Percentiles rank a stretch among this genome's conserved stretches.
These are phyloP conservation scores for Rhynchosporium agropyri DNA, from an alignment of 2,329 filamentous ascomycete genomes.

Conservation along the genomic window DNA sequence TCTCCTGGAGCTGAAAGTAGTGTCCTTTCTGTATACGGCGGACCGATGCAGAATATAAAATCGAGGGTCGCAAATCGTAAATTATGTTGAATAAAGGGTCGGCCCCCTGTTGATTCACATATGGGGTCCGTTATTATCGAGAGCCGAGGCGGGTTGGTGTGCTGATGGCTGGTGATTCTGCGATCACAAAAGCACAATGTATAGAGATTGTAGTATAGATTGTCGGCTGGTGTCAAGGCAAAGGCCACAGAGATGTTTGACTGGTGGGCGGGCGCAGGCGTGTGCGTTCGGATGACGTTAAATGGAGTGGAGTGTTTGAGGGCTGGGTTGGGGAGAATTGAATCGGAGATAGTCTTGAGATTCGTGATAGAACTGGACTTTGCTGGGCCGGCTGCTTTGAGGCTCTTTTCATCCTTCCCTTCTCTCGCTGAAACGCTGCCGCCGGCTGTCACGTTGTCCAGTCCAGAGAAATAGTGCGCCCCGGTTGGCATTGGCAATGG, in stretches of 20 bases:
- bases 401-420: constrained; percentile 17
- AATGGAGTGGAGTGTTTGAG: constrained; percentile 15
- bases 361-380: no score
- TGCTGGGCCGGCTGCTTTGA: constrained; percentile 11
- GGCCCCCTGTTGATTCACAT: constrained; percentile 28
- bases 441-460: constrained; percentile 18
- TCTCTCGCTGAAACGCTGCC: constrained; percentile 20
- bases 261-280: neutral
- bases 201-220: constrained; percentile 15
- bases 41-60: constrained; percentile 24
- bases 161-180: constrained; percentile 7
- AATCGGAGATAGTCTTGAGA: neutral
- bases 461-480: neutral
- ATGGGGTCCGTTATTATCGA: constrained; percentile 27
- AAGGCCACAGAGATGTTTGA: constrained; percentile 24
- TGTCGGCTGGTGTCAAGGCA: constrained; percentile 19
- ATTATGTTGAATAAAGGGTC: constrained; percentile 32
- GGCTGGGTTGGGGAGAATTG: neutral
- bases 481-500: neutral
- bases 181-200: constrained; percentile 11
- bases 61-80: constrained; percentile 31
- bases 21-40: constrained; percentile 22
- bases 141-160: constrained; percentile 25
- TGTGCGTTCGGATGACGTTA: constrained; percentile 19
- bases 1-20: constrained; percentile 16